Evolutionary conservation across 352 stramenopile species (phyloP), one percentile per base, ranked within the genome.

Genomic region (Phytopythium mirpurense): DNA sequence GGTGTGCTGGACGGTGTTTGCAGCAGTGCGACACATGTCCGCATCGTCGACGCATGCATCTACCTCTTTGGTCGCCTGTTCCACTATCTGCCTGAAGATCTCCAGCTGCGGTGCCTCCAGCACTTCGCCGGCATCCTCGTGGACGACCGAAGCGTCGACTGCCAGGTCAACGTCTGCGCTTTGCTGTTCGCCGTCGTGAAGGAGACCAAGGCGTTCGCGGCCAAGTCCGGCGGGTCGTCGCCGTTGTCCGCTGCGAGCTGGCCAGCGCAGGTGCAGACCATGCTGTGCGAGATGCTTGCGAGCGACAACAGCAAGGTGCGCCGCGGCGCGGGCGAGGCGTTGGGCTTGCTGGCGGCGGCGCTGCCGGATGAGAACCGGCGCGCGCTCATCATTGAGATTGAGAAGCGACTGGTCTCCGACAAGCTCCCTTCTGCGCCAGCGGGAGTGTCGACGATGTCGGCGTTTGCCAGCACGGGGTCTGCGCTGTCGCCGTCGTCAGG

Each of bases 21-120:
- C 62, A 95, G 82, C 54, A 78, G 74, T 26, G 88, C 91, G 38
- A 93, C 83, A 29, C 87, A 89, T 35, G 76, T 88, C 60, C 80
- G 83, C 14, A 67, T 93, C 1, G 85, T 92, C 12, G 85, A 95
- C 49, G 63, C 74, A 4, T 88, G 85, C 31, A 67, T 95, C n/a
- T 60, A 77, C 40, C 48, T 95, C 21, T 93, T 93, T 60, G 79
- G 83, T 19, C 66, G 69, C 21, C 47, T 95, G 23, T 95, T 95
- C 35, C 79, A 91, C 38, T 78, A 75, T 41, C 59, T 93, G 24
- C 83, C 83, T 0, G 82, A 95, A 63, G 85, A 95, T 60, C 62
- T 95, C 24, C 85, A 95, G 36, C 61, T 95, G 38, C 83, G 85
- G 18, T 86, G 78, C 24, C 57, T 95, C 1, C 85, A 95, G 58